Base-by-base conservation (phyloP, 208 protist species). In the Trypanosoma caninum region DNA sequence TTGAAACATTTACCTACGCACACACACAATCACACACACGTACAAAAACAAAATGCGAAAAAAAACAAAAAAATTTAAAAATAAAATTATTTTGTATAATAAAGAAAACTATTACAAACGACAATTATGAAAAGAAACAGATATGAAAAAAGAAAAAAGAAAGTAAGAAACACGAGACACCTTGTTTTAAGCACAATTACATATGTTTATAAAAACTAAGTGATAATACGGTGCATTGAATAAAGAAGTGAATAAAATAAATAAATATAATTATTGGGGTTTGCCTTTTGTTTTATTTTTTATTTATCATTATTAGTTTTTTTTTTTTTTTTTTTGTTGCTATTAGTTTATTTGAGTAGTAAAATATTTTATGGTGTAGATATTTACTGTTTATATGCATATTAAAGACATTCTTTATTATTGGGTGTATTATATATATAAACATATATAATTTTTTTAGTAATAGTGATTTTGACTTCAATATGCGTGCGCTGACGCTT, bases 281-380 rank as follows among this genome's bases (percentile, higher is more conserved):
- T 16, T 20, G 2, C 25, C 13, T 46, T 4, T 23, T 7, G n/a
- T n/a, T n/a, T n/a, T n/a, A n/a, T n/a, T n/a, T n/a, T n/a, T n/a
- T 46, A 1, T 7, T 23, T 68, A 13, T 62, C 20, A 58, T 55
- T 69, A 38, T 35, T 41, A 8, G 34, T 60, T 52, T 18, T 52
- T 60, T 52, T 44, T 44, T 64, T 50, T 37, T 59, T 51, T 55
- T 41, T 47, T 48, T 56, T 50, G 8, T 64, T 20, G 18, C 40
- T 69, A 5, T 69, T 3, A 34, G 9, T 18, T 30, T 48, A 14
- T 41, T 40, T 11, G 18, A 4, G 37, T 41, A 33, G 13, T 69
- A n/a, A n/a, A n/a, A n/a, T 45, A 31, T 57, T 34, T 31, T 35
- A 18, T 27, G 34, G 7, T 61, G 37, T 35, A 6, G 3, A 9